These are phyloP conservation scores for Penicillium nucicola DNA, from an alignment of 495 filamentous ascomycete genomes.

Conservation along the genomic window DNA sequence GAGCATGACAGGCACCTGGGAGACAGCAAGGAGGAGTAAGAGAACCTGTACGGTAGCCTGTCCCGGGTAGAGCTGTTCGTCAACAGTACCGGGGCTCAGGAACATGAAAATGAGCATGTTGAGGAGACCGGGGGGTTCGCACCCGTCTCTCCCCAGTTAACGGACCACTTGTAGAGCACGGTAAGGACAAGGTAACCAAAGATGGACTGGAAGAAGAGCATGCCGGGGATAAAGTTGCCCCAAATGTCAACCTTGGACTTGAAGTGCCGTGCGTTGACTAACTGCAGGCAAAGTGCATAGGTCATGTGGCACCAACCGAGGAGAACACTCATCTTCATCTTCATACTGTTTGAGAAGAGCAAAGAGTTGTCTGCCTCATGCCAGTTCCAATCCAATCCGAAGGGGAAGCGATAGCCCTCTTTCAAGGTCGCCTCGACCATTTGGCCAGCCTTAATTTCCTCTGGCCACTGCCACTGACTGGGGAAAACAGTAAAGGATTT, in stretches of 20 bases:
- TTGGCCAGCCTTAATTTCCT: slow-evolving; percentile 57
- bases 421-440: slow-evolving; percentile 63
- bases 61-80: slow-evolving; percentile 70
- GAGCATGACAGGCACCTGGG: slow-evolving; percentile 85
- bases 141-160: slow-evolving; percentile 76
- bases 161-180: slow-evolving; percentile 94
- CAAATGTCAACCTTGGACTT: slow-evolving; percentile 90
- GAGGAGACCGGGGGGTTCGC: slow-evolving; percentile 75
- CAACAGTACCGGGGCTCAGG: slow-evolving; percentile 74
- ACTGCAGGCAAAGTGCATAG: slow-evolving; percentile 89
- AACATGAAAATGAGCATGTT: slow-evolving; percentile 99
- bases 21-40: slow-evolving; percentile 77
- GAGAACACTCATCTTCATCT: slow-evolving; percentile 99
- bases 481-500: slow-evolving; percentile 82
- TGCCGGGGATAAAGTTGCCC: slow-evolving; percentile 94
- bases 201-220: slow-evolving; percentile 99
- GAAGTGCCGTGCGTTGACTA: slow-evolving; percentile 91
- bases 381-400: slow-evolving; percentile 97
- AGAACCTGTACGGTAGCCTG: slow-evolving; percentile 72
- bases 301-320: slow-evolving; percentile 98
- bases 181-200: slow-evolving; percentile 94
- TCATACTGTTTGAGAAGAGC: slow-evolving; percentile 94
- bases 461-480: slow-evolving; percentile 85
- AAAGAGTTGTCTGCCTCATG: slow-evolving; percentile 92
- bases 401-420: slow-evolving; percentile 79